phyloP scores from a whole-genome alignment of 2,329 filamentous ascomycete species.

The Aspergillus amoenus region DNA sequence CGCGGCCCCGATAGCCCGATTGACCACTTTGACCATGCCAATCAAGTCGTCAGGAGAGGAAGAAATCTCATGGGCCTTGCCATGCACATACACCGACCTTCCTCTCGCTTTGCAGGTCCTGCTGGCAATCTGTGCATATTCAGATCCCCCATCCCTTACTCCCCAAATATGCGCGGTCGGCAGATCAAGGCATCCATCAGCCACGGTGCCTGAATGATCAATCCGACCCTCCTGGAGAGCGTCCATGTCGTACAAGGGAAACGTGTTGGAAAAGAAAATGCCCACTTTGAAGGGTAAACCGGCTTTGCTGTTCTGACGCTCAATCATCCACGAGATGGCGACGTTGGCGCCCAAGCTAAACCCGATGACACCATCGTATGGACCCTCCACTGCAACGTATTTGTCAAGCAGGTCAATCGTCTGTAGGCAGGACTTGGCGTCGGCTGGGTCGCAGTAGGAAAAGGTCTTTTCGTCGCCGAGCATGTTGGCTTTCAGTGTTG shows the following conservation, averaged over 20 bases:
- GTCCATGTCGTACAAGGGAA: background rate
- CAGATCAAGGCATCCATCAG: background rate
- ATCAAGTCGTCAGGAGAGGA: background rate
- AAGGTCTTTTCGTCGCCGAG: background rate
- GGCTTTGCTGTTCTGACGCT: background rate
- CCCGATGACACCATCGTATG: background rate
- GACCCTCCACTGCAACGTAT: background rate
- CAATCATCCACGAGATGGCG: background rate
- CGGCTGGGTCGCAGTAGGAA: background rate
- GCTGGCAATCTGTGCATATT: background rate
- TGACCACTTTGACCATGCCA: background rate
- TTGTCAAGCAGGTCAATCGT: background rate
- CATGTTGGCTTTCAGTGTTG: background rate
- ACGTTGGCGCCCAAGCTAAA: background rate
- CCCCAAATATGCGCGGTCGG: background rate
- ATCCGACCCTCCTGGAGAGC: background rate
- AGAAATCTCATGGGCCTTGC: background rate
- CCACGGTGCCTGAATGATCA: background rate
- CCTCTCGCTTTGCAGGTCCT: background rate
- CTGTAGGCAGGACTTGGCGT: background rate
- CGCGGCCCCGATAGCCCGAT: background rate
- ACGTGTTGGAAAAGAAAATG: background rate
- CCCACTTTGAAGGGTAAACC: background rate
- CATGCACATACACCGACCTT: background rate
- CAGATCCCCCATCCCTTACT: background rate